Conservation (phyloP, 352 stramenopile species). For the Phytopythium mirpurense region DNA sequence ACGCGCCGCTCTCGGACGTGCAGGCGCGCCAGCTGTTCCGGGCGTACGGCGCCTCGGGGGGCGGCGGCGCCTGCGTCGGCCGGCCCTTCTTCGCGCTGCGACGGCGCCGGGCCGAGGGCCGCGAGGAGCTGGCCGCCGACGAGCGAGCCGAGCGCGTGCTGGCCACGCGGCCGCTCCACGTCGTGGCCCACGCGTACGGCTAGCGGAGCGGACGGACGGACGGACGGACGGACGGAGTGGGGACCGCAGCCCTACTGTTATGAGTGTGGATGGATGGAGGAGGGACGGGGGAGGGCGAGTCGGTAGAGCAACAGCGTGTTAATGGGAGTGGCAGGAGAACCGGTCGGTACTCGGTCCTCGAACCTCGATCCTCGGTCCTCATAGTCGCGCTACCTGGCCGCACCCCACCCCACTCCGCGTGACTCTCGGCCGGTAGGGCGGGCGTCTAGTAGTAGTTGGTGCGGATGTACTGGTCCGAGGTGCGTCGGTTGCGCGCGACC, state of each 20-base stretch:
- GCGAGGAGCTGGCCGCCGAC: constrained; percentile 8
- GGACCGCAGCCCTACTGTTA: too few species aligned
- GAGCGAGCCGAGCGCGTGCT: constrained; percentile 28
- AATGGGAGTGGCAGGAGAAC: too few species aligned
- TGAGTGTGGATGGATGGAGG: too few species aligned
- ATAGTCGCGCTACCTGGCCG: too few species aligned
- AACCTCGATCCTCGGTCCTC: too few species aligned
- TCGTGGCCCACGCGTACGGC: constrained; percentile 59
- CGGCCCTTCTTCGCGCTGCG: constrained; percentile 49
- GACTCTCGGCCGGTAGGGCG: background rate
- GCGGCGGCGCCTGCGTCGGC: constrained; percentile 34
- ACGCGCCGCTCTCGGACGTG: constrained; percentile 33
- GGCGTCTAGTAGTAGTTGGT: constrained; percentile 16
- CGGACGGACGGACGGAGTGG: too few species aligned
- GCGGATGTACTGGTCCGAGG: constrained; percentile 84
- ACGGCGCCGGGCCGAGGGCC: constrained; percentile 10
- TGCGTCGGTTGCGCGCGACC: constrained; percentile 75
- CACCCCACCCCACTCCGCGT: too few species aligned
- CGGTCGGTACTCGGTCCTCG: too few species aligned
- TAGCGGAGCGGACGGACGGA: constrained; percentile 2
- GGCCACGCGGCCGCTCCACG: constrained; percentile 49
- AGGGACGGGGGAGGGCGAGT: too few species aligned
- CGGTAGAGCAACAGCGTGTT: too few species aligned
- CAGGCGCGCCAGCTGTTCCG: constrained; percentile 64
- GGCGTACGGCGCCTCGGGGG: constrained; percentile 11